Conservation (phyloP, 2,329 filamentous ascomycete genomes). For the Simplicillium sp. region DNA sequence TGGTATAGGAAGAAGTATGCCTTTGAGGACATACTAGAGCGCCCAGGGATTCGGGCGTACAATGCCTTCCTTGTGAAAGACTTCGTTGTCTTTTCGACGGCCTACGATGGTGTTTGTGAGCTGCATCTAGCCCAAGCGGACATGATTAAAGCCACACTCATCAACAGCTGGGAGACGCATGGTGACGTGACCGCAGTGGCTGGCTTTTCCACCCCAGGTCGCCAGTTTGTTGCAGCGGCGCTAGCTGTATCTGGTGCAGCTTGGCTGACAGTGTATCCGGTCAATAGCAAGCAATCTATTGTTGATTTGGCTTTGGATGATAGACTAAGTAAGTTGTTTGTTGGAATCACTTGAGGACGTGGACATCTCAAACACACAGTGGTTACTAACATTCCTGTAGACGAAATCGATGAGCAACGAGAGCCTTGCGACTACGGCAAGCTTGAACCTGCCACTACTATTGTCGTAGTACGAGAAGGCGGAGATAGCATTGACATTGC, state of each 20-base stretch:
- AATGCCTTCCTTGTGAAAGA: constrained; percentile 22
- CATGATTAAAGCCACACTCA: neutral
- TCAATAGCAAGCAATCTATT: neutral
- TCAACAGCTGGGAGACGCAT: neutral
- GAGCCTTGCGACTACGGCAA: neutral
- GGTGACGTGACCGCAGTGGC: constrained; percentile 4
- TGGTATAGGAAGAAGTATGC: no score
- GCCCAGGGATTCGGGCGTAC: constrained; percentile 7
- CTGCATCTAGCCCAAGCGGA: neutral
- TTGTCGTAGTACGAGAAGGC: constrained; percentile 23
- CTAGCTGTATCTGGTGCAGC: neutral
- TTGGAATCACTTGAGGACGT: no score
- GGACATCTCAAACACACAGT: neutral
- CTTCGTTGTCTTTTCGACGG: constrained; percentile 32
- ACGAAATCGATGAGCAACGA: neutral
- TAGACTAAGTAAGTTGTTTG: no score
- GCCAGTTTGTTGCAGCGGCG: neutral
- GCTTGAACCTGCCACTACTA: constrained; percentile 36
- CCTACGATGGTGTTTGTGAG: constrained; percentile 9
- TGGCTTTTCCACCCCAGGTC: neutral
- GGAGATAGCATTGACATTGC: constrained; percentile 21
- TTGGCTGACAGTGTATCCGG: constrained; percentile 1
- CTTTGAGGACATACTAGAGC: no score
- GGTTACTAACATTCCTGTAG: neutral
- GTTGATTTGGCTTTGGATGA: no score